Conservation (phyloP, 2,329 filamentous ascomycete genomes). For the Penicillium vulpinum region DNA sequence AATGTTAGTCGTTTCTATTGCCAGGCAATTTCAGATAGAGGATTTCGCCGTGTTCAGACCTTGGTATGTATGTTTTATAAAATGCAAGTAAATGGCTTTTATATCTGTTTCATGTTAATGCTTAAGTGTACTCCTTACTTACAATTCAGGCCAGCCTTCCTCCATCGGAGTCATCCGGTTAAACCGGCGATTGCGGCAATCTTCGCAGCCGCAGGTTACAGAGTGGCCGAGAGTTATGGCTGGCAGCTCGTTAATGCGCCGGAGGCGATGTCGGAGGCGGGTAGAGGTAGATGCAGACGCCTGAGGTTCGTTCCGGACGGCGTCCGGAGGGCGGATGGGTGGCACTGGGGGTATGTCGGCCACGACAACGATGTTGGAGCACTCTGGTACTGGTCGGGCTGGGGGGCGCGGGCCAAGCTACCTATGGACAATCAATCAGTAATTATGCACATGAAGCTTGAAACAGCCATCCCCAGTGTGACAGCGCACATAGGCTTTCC, state of each 20-base stretch:
- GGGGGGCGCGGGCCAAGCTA: background rate
- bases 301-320: background rate
- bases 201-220: background rate
- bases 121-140: background rate
- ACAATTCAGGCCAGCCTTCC: background rate
- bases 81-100: slow-evolving; percentile 1
- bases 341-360: background rate
- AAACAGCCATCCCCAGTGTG: background rate
- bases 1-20: background rate
- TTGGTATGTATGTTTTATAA: background rate
- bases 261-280: background rate
- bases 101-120: background rate
- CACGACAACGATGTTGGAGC: background rate
- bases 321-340: background rate
- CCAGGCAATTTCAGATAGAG: background rate
- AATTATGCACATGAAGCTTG: background rate
- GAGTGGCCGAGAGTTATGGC: background rate
- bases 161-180: background rate
- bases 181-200: background rate
- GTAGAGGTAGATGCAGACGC: background rate
- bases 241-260: background rate
- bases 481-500: background rate
- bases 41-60: background rate
- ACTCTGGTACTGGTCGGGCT: background rate
- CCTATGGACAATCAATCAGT: background rate